Conservation (phyloP, 2,329 filamentous ascomycete genomes). For the Alternaria dauci region DNA sequence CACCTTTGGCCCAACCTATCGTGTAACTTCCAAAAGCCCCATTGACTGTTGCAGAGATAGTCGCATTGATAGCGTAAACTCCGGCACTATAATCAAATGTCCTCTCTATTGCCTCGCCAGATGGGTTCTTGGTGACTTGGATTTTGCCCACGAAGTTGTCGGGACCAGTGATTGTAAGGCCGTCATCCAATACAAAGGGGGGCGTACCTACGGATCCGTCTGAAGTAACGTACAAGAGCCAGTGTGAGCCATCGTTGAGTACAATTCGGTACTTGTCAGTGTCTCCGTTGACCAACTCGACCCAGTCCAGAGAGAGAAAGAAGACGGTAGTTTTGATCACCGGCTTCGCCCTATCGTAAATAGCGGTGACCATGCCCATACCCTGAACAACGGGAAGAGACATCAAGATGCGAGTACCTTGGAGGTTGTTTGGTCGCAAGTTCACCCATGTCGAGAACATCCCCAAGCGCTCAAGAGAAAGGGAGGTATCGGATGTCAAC, state of each 20-base stretch:
- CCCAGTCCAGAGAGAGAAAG: constrained; percentile 70
- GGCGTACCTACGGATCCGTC: constrained; percentile 65
- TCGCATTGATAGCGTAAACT: constrained; percentile 72
- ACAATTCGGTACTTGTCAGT: constrained; percentile 33
- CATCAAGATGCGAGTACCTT: constrained; percentile 65
- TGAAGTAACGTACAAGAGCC: constrained; percentile 81
- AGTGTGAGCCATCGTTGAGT: constrained; percentile 66
- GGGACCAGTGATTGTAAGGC: constrained; percentile 70
- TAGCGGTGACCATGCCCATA: constrained; percentile 83
- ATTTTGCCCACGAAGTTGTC: constrained; percentile 77
- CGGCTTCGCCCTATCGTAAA: constrained; percentile 76
- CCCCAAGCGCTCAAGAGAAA: constrained; percentile 62
- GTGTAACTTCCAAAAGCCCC: constrained; percentile 71
- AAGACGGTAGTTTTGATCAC: constrained; percentile 77
- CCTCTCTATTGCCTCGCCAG: constrained; percentile 63
- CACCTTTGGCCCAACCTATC: constrained; percentile 75
- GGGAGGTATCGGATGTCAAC: constrained; percentile 67
- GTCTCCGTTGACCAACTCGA: constrained; percentile 51
- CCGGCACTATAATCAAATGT: constrained; percentile 80
- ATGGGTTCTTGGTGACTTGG: constrained; percentile 82
- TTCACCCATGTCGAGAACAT: constrained; percentile 73
- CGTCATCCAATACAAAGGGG: constrained; percentile 73
- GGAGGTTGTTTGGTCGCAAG: constrained; percentile 61
- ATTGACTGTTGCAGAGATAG: constrained; percentile 57
- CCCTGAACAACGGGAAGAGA: constrained; percentile 87